These are phyloP conservation scores for Triticum aestivum DNA, from an alignment of 176 grass and related monocot genomes.

Conservation along the genomic window IWGSC_CS_RefSeq_v2.1 NC_057797.1:678135734-678136233, in stretches of 20 bases:
- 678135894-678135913: background rate
- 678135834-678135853: background rate
- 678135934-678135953: conserved; percentile 94
- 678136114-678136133: conserved; percentile 38
- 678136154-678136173: conserved; percentile 53
- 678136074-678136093: conserved; percentile 62
- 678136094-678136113: conserved; percentile 49
- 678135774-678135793: no score
- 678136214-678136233: conserved; percentile 21
- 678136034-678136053: conserved; percentile 9
- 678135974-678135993: conserved; percentile 49
- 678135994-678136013: background rate
- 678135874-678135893: background rate
- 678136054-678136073: conserved; percentile 14
- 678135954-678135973: conserved; percentile 79
- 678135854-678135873: background rate
- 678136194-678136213: background rate
- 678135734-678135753: background rate
- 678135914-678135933: conserved; percentile 74
- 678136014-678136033: background rate
- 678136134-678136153: conserved; percentile 38
- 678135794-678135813: background rate
- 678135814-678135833: background rate
- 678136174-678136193: background rate
- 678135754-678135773: background rate